Evolutionary conservation across 768 basidiomycete genomes (phyloP).

Genomic region (Dendrothele bispora): DNA sequence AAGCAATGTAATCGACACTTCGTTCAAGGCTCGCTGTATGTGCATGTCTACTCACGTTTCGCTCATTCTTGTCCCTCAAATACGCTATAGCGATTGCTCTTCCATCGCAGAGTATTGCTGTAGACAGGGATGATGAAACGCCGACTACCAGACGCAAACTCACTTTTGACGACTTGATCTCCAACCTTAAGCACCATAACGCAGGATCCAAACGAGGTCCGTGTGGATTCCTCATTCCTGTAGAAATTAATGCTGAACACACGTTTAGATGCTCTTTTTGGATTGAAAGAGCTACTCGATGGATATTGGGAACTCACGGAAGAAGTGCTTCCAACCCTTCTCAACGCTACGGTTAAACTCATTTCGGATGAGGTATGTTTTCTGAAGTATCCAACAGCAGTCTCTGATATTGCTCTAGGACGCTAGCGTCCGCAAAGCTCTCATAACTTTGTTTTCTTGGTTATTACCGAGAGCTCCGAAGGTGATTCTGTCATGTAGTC

Average conservation of each 20-base stretch:
- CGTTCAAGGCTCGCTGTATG: slow-evolving; percentile 92
- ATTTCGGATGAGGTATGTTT: slow-evolving; percentile 78
- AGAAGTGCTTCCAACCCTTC: slow-evolving; percentile 50
- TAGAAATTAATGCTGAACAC: neutral
- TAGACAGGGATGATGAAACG: slow-evolving; percentile 49
- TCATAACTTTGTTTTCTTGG: slow-evolving; percentile 73
- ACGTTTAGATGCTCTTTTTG: slow-evolving; percentile 66
- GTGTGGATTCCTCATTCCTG: neutral
- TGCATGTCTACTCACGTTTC: slow-evolving; percentile 10
- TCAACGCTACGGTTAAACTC: slow-evolving; percentile 65
- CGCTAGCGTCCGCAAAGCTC: slow-evolving; percentile 69
- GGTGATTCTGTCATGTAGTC: slow-evolving; percentile 31
- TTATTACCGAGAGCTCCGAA: slow-evolving; percentile 60
- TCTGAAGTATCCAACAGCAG: neutral
- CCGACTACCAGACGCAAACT: slow-evolving; percentile 80
- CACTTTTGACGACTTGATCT: slow-evolving; percentile 72
- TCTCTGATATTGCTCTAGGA: slow-evolving; percentile 50
- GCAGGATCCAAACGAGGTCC: slow-evolving; percentile 71
- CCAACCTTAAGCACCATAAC: slow-evolving; percentile 84
- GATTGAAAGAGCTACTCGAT: slow-evolving; percentile 71
- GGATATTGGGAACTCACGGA: slow-evolving; percentile 56
- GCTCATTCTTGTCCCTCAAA: slow-evolving; percentile 12
- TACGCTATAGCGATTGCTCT: slow-evolving; percentile 76
- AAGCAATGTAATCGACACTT: slow-evolving; percentile 89
- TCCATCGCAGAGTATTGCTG: slow-evolving; percentile 77